A percentile compares a stretch with the other conserved stretches of the same genome.
phyloP scores from a whole-genome alignment of 768 basidiomycete genomes.

The Russula virescens region DNA sequence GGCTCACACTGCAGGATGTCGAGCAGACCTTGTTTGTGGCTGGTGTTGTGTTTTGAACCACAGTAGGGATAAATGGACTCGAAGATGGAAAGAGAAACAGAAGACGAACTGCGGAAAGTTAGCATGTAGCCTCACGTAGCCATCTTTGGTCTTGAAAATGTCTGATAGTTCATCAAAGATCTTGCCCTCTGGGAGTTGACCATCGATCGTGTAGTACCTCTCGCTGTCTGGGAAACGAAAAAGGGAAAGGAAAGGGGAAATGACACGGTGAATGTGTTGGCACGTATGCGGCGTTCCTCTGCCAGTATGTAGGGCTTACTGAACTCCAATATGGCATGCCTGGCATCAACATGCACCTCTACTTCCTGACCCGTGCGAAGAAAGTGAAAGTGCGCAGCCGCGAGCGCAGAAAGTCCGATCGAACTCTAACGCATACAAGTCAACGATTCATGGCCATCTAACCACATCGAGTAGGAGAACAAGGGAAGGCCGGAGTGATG shows the following conservation, averaged over 20 bases:
- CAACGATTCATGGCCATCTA: background rate
- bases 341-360: constrained; percentile 46
- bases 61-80: too few relatives aligned
- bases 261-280: background rate
- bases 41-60: constrained; percentile 25
- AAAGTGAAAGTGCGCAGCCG: constrained; percentile 45
- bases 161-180: constrained; percentile 50
- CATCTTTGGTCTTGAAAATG: constrained; percentile 47
- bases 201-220: constrained; percentile 44
- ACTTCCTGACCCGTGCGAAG: constrained; percentile 44
- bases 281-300: too few relatives aligned
- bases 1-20: constrained; percentile 23
- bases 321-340: constrained; percentile 53
- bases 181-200: constrained; percentile 28
- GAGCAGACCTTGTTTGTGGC: constrained; percentile 22
- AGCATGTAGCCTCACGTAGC: constrained; percentile 52
- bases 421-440: constrained; percentile 32
- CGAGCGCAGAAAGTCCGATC: constrained; percentile 47
- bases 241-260: too few relatives aligned
- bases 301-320: constrained; percentile 33
- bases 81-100: too few relatives aligned
- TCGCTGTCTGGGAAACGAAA: constrained; percentile 39
- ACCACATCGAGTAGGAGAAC: too few relatives aligned
- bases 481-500: too few relatives aligned
- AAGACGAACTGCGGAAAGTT: constrained; percentile 55